Evolutionary conservation across 306 rosid species (phyloP).

Genomic region (Trifolium subterraneum): DNA sequence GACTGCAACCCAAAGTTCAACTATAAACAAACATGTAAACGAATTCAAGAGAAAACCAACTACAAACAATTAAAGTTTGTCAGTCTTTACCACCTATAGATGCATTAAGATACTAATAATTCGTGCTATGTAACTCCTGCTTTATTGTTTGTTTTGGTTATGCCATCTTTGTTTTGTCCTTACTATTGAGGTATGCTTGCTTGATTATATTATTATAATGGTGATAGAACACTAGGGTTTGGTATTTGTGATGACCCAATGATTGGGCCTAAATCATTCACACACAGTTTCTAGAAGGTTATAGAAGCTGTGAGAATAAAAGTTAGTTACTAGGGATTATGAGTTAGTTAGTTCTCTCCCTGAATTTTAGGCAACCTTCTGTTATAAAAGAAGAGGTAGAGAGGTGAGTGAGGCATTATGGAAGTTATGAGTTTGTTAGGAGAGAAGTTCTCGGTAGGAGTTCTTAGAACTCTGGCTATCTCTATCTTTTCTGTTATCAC

Average conservation of each 20-base stretch:
- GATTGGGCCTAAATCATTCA: no score
- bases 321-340: not conserved
- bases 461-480: not conserved
- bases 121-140: not conserved
- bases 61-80: not conserved
- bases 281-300: no score
- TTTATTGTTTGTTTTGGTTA: not conserved
- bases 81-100: not conserved
- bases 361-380: not conserved
- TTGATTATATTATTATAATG: not conserved
- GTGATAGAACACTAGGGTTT: not conserved
- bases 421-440: not conserved
- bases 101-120: not conserved
- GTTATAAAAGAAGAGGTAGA: not conserved
- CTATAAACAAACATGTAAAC: not conserved
- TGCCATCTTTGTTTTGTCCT: not conserved
- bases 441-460: not conserved
- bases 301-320: not conserved
- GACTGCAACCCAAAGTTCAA: slow-evolving; percentile 5
- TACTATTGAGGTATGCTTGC: slow-evolving; percentile 7
- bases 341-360: not conserved
- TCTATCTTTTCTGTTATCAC: not conserved
- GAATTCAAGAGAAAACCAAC: not conserved
- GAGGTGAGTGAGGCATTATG: not conserved
- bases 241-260: no score